Evolutionary conservation across 208 protist species (phyloP).

Genomic region (Leishmania tropica): DNA sequence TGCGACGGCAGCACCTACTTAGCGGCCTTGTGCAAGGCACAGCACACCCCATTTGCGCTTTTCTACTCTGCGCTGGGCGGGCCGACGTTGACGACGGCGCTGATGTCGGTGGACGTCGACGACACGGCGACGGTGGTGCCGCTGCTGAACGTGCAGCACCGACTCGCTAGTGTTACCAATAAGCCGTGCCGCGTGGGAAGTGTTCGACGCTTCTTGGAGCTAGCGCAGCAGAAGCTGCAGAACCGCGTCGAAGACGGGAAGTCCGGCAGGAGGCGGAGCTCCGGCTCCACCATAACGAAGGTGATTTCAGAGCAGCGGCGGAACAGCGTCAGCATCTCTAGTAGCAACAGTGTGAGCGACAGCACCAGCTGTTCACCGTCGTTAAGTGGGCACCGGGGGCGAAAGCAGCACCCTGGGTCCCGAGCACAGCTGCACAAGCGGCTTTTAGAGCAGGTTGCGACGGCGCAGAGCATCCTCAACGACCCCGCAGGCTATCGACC

Average conservation of each 20-base stretch:
- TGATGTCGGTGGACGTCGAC: conserved; percentile 35
- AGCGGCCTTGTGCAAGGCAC: conserved; percentile 39
- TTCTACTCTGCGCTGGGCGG: conserved; percentile 61
- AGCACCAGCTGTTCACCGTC: background rate
- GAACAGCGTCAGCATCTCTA: conserved; percentile 1
- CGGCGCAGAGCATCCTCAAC: conserved; percentile 24
- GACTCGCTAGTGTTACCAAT: conserved; percentile 46
- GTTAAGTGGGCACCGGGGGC: conserved; percentile 3
- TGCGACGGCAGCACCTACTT: conserved; percentile 32
- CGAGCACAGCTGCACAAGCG: conserved; percentile 19
- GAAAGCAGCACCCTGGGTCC: conserved; percentile 8
- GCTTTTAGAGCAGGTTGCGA: conserved; percentile 24
- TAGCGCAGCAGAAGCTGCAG: conserved; percentile 48
- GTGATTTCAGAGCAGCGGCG: background rate
- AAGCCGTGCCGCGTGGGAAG: conserved; percentile 51
- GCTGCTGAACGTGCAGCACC: conserved; percentile 59
- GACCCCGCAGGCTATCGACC: conserved; percentile 20
- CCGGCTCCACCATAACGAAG: background rate
- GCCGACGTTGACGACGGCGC: conserved; percentile 50
- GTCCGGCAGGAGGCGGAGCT: background rate
- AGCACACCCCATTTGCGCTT: conserved; percentile 37
- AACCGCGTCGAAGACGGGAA: conserved; percentile 1
- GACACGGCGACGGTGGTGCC: conserved; percentile 40
- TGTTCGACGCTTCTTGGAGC: conserved; percentile 43
- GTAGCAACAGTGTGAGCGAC: conserved; percentile 7